Conservation (phyloP, 495 filamentous ascomycete species). For the Thermochaetoides thermophila region DNA sequence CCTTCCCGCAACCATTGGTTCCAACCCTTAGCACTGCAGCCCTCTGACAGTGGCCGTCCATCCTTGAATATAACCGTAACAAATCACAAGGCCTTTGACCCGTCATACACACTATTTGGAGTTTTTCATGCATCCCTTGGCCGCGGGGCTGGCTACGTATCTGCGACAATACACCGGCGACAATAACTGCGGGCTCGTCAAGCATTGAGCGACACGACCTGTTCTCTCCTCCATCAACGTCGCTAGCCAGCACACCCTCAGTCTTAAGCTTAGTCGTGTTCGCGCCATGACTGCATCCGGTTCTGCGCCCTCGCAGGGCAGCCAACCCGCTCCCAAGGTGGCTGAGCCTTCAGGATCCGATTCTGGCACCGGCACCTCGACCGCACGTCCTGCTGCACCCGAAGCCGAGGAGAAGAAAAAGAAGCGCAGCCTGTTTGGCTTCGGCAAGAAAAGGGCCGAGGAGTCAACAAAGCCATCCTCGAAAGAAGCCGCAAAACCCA, state of each 20-base stretch:
- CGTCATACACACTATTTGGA: too few species aligned
- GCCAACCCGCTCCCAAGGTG: slow-evolving; percentile 12
- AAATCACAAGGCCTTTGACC: too few species aligned
- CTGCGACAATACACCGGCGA: too few species aligned
- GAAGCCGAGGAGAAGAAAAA: slow-evolving; percentile 31
- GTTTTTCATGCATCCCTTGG: too few species aligned
- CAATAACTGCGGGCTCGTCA: too few species aligned
- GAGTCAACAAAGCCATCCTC: slow-evolving; percentile 27
- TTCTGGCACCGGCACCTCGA: slow-evolving; percentile 19
- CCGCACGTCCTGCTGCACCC: slow-evolving; percentile 19
- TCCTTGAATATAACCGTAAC: too few species aligned
- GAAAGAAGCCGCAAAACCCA: slow-evolving; percentile 12
- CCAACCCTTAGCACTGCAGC: too few species aligned
- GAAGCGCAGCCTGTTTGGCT: slow-evolving; percentile 42
- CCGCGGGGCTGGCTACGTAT: too few species aligned
- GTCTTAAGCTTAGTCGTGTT: neutral
- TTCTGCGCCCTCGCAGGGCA: slow-evolving; percentile 9
- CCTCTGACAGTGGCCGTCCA: too few species aligned
- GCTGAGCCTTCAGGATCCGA: slow-evolving; percentile 18
- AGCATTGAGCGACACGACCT: too few species aligned
- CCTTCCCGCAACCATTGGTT: too few species aligned
- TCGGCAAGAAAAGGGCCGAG: slow-evolving; percentile 52
- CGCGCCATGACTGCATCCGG: slow-evolving; percentile 18
- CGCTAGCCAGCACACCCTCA: too few species aligned
- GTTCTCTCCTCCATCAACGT: neutral